These are phyloP conservation scores for Penicillium italicum DNA, from an alignment of 2,329 filamentous ascomycete species.

Conservation along the genomic window DNA sequence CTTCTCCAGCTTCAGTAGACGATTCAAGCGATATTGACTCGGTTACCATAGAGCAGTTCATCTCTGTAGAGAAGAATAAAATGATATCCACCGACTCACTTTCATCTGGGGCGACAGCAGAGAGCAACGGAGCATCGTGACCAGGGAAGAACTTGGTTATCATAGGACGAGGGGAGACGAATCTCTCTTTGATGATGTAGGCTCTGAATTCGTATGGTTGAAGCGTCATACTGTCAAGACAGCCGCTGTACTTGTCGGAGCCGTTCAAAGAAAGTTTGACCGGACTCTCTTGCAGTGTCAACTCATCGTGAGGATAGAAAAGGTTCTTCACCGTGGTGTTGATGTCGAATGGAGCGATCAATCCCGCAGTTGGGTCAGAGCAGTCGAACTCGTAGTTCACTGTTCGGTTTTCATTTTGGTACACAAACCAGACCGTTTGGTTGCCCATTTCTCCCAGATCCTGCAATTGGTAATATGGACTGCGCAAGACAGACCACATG, in stretches of 20 bases:
- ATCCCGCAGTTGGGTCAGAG: constrained; percentile 44
- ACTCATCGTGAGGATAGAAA: constrained; percentile 59
- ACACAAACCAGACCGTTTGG: constrained; percentile 46
- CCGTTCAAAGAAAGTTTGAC: constrained; percentile 48
- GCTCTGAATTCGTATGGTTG: constrained; percentile 57
- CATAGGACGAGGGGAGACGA: constrained; percentile 52
- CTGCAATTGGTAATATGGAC: constrained; percentile 51
- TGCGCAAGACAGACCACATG: constrained; percentile 59
- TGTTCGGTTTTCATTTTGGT: constrained; percentile 47
- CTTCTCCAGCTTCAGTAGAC: constrained; percentile 47
- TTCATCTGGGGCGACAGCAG: constrained; percentile 41
- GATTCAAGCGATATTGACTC: constrained; percentile 53
- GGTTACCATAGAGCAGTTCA: constrained; percentile 58
- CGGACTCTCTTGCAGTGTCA: constrained; percentile 48
- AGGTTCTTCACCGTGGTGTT: constrained; percentile 59
- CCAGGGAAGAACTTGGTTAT: constrained; percentile 60
- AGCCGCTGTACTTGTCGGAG: constrained; percentile 52
- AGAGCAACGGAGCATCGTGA: constrained; percentile 57
- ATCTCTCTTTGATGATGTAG: constrained; percentile 54
- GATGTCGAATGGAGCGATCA: constrained; percentile 55
- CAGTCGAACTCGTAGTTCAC: constrained; percentile 59
- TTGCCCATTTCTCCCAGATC: constrained; percentile 47
- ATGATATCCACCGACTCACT: constrained; percentile 50
- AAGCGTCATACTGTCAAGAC: constrained; percentile 52
- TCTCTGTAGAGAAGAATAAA: constrained; percentile 57